Evolutionary conservation across 345 rosid genomes (phyloP).

Genomic region (Brassica juncea): DNA sequence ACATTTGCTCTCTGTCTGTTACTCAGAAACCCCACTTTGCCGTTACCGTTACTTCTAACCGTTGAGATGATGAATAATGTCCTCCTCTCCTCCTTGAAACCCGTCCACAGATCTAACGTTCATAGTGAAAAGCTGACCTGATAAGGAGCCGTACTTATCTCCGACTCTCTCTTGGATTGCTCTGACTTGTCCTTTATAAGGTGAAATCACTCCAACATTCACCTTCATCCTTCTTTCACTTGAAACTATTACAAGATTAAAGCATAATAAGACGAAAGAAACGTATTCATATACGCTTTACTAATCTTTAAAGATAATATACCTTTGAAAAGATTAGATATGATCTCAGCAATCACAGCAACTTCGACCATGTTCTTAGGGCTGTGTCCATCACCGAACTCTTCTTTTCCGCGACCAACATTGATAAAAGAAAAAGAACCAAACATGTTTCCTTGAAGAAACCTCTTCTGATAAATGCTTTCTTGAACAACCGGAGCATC

Average conservation of each 20-base stretch:
- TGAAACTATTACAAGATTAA: background rate
- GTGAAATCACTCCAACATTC: background rate
- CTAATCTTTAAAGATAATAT: background rate
- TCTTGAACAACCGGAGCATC: slow-evolving; percentile 46
- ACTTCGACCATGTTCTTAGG: background rate
- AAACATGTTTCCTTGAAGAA: background rate
- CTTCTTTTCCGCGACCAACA: background rate
- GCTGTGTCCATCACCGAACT: background rate
- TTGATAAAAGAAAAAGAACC: background rate
- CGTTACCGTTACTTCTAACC: background rate
- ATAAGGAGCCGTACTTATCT: background rate
- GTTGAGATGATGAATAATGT: background rate
- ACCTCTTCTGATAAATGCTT: slow-evolving; percentile 25
- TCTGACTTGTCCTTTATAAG: background rate
- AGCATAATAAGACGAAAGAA: background rate
- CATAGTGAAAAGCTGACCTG: background rate
- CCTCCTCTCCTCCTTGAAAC: background rate
- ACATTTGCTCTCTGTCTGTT: background rate
- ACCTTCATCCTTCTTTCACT: background rate
- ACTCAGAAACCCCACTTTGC: background rate
- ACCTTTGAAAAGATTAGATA: background rate
- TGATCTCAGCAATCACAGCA: background rate
- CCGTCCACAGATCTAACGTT: background rate
- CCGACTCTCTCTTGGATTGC: background rate
- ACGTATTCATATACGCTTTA: background rate